Percentiles rank a stretch among this genome's conserved stretches.
phyloP scores from a whole-genome alignment of 257 asterid species.

The Nicotiana paniculata region DNA sequence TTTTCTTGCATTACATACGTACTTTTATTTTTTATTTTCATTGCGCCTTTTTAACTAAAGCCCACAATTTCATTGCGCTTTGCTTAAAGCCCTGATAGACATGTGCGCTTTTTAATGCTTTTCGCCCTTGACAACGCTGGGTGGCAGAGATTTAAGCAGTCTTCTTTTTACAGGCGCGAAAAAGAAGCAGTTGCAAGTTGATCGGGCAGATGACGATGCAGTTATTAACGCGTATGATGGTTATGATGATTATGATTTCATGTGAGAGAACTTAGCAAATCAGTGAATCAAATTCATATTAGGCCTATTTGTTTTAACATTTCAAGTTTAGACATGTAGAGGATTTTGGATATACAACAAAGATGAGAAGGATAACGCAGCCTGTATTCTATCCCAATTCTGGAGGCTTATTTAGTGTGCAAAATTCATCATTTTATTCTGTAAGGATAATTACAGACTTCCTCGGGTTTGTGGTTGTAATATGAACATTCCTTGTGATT shows the following conservation, averaged over 20 bases:
- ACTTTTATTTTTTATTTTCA: too few species aligned
- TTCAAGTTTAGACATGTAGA: conserved; percentile 4
- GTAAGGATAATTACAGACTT: too few species aligned
- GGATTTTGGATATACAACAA: conserved; percentile 1
- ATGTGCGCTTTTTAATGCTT: too few species aligned
- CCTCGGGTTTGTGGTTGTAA: too few species aligned
- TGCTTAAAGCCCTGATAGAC: too few species aligned
- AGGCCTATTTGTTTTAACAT: conserved; percentile 1
- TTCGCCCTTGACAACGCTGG: too few species aligned
- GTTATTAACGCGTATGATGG: conserved; percentile 35
- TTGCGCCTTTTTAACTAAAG: too few species aligned
- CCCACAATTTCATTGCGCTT: too few species aligned
- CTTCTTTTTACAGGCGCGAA: conserved; percentile 43
- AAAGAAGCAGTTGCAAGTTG: conserved; percentile 73
- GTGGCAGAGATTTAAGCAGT: too few species aligned
- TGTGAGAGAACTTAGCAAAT: conserved; percentile 38
- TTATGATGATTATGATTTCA: conserved; percentile 73
- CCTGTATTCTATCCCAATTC: conserved; percentile 23
- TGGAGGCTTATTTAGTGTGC: conserved; percentile 32
- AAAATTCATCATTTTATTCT: background rate
- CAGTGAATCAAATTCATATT: background rate
- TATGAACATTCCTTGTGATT: too few species aligned
- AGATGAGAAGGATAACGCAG: conserved; percentile 26
- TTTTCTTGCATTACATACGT: too few species aligned
- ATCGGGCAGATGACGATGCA: conserved; percentile 52